Evolutionary conservation across 1,284 basidiomycete genomes (phyloP).

Genomic region (Rhodotorula sp.): DNA sequence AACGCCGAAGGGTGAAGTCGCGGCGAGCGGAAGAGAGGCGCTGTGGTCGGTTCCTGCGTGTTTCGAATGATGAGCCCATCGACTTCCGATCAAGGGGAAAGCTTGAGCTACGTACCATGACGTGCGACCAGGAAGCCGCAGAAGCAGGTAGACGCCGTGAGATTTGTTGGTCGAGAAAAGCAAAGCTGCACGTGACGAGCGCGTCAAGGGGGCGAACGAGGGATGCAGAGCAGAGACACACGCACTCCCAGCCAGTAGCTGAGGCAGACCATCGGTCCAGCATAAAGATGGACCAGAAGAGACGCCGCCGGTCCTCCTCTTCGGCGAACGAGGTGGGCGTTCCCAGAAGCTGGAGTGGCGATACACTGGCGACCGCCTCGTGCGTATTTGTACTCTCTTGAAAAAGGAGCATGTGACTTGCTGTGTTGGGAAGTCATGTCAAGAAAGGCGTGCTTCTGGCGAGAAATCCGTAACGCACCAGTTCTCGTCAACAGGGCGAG

Average conservation of each 20-base stretch:
- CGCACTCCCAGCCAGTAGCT: conserved; percentile 8
- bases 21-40: neutral
- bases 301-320: neutral
- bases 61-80: too few relatives aligned
- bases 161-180: neutral
- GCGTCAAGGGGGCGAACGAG: neutral
- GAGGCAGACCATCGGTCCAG: conserved; percentile 2
- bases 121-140: neutral
- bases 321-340: neutral
- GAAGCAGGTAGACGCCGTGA: neutral
- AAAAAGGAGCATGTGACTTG: neutral
- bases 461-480: neutral
- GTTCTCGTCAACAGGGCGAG: neutral
- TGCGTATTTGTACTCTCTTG: conserved; percentile 4
- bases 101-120: neutral
- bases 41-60: neutral
- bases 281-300: conserved; percentile 6
- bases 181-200: neutral
- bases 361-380: neutral
- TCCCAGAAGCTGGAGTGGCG: conserved; percentile 4
- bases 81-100: neutral
- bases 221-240: neutral
- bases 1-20: neutral
- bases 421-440: neutral
- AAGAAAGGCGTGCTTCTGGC: too few relatives aligned